Evolutionary conservation across 768 basidiomycete genomes (phyloP), one percentile per base, ranked within the genome.

Genomic region (Amanita rimosa): DNA sequence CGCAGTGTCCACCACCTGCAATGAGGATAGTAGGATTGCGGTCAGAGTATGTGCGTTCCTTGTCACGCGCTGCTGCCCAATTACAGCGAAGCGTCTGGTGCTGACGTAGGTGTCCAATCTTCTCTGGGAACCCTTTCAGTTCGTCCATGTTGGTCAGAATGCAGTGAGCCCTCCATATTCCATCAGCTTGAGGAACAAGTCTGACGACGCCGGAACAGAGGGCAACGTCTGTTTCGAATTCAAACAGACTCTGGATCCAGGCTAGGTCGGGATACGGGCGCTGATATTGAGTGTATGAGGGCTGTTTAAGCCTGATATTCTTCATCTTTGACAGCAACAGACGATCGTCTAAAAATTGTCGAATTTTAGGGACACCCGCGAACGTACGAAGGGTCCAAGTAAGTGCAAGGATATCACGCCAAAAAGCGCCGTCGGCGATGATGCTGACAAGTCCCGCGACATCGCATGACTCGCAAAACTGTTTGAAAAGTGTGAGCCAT

Each of bases 301-400:
- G 13, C 31, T 14, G 45, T 21, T 58, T 53, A 16, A 64, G 53
- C 45, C 58, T 53, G 42, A 67, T 45, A 39, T 62, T 59, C 4
- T 55, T 47, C 24, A 64, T 50, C 44, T 58, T 46, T 5, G 63
- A 48, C 2, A 35, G 16, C 5, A 29, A 46, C 17, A 82, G 64
- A 22, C 76, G 71, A 44, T 74, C 74, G 5, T 52, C n/a, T 34
- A 79, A 68, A 57, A 81, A 73, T 26, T 58, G 56, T 3, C 49
- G 57, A 35, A 83, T 73, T 7, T 60, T 58, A 1, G 56, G 19
- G 31, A 54, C 60, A 11, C 74, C 69, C 52, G 72, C 67, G 55
- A 83, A 75, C 6, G 79, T 76, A 38, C 79, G 73, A 39, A 81
- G 73, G 51, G 78, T 71, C 78, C 78, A 82, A 13, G 81, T 81